phyloP scores from a whole-genome alignment of 2,329 filamentous ascomycete genomes.

The Byssothecium circinans region DNA sequence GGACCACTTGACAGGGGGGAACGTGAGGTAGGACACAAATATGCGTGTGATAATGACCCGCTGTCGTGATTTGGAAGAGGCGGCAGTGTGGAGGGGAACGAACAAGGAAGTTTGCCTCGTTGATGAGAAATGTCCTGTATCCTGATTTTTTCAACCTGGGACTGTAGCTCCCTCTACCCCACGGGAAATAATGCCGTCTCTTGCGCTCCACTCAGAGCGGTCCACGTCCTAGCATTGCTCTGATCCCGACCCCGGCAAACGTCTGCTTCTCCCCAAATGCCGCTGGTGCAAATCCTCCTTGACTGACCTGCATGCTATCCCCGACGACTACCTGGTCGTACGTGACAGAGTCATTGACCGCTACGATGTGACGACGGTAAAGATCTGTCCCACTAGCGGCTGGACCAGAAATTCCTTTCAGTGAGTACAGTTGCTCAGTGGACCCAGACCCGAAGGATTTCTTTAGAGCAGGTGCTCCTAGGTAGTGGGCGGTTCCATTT shows the following conservation, averaged over 20 bases:
- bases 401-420: slow-evolving; percentile 49
- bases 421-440: slow-evolving; percentile 59
- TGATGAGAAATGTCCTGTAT: not conserved
- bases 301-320: slow-evolving; percentile 10
- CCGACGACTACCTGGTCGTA: slow-evolving; percentile 50
- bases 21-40: not conserved
- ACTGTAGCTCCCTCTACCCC: no score
- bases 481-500: slow-evolving; percentile 61
- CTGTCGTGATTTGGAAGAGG: not conserved
- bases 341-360: slow-evolving; percentile 57
- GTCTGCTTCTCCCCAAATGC: slow-evolving; percentile 14
- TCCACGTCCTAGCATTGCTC: slow-evolving; percentile 34
- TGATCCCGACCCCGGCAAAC: slow-evolving; percentile 27
- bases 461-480: slow-evolving; percentile 50
- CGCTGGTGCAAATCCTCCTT: slow-evolving; percentile 10
- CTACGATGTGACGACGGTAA: slow-evolving; percentile 60
- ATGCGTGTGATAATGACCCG: not conserved
- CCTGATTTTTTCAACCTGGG: not conserved
- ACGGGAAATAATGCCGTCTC: not conserved
- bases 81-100: not conserved
- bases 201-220: slow-evolving; percentile 17
- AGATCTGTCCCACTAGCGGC: slow-evolving; percentile 42
- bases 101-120: not conserved
- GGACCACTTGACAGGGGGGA: slow-evolving; percentile 1
- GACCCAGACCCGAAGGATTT: slow-evolving; percentile 57